Evolutionary conservation across 306 rosid genomes (phyloP).

Genomic region (Vicia villosa): DNA sequence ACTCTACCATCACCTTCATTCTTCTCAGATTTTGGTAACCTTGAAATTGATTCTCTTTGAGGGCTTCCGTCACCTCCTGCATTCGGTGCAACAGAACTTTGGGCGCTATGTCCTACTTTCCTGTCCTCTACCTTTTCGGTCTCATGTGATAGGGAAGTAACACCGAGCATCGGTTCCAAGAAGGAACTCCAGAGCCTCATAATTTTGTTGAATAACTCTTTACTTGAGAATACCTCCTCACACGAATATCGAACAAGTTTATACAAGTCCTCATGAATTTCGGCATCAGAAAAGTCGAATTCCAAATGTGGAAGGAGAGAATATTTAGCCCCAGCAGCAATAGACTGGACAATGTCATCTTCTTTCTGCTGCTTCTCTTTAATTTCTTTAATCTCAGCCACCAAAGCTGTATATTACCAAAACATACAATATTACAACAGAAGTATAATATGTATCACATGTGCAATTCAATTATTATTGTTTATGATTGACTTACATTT

Average conservation of each 20-base stretch:
- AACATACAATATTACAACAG: slow-evolving; percentile 32
- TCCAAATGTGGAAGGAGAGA: slow-evolving; percentile 77
- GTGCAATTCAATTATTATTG: not conserved
- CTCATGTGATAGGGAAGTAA: slow-evolving; percentile 61
- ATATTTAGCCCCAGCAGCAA: slow-evolving; percentile 85
- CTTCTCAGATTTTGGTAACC: slow-evolving; percentile 53
- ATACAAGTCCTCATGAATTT: slow-evolving; percentile 84
- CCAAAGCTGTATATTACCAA: slow-evolving; percentile 67
- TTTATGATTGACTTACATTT: slow-evolving; percentile 69
- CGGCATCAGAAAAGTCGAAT: slow-evolving; percentile 69
- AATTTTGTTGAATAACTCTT: slow-evolving; percentile 73
- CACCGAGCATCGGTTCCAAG: slow-evolving; percentile 87
- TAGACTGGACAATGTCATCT: slow-evolving; percentile 71
- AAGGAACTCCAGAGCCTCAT: slow-evolving; percentile 85
- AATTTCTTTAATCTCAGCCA: slow-evolving; percentile 85
- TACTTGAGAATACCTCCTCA: slow-evolving; percentile 79
- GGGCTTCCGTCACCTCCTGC: slow-evolving; percentile 59
- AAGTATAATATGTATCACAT: not conserved
- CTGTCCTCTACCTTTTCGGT: slow-evolving; percentile 64
- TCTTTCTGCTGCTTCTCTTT: slow-evolving; percentile 87
- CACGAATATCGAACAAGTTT: slow-evolving; percentile 84
- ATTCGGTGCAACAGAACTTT: slow-evolving; percentile 51
- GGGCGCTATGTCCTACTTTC: slow-evolving; percentile 44
- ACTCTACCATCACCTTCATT: slow-evolving; percentile 56
- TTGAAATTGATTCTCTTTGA: slow-evolving; percentile 51